phyloP scores from a whole-genome alignment of 2,329 filamentous ascomycete species.

The Neophaeococcomyces aloes region DNA sequence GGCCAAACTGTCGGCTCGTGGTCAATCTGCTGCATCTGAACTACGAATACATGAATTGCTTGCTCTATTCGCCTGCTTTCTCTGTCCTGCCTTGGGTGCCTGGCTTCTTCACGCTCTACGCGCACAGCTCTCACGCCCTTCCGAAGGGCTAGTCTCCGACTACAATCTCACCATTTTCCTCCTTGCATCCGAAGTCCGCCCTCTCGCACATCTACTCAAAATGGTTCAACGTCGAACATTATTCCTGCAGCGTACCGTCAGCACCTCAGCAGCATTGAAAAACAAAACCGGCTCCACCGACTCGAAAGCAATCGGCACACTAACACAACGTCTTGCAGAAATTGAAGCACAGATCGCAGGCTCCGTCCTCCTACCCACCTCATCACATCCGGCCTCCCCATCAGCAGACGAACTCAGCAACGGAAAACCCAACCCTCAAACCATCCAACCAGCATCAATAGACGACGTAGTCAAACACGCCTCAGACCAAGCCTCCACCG shows the following conservation, averaged over 20 bases:
- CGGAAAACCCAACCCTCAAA: slow-evolving; percentile 19
- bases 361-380: slow-evolving; percentile 15
- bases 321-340: slow-evolving; percentile 57
- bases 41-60: slow-evolving; percentile 64
- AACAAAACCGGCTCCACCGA: slow-evolving; percentile 27
- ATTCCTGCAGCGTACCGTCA: slow-evolving; percentile 65
- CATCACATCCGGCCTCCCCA: slow-evolving; percentile 20
- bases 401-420: slow-evolving; percentile 11
- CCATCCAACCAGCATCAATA: slow-evolving; percentile 31
- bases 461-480: slow-evolving; percentile 27
- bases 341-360: slow-evolving; percentile 52
- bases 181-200: slow-evolving; percentile 73
- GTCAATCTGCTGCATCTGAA: slow-evolving; percentile 42
- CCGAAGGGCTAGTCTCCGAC: slow-evolving; percentile 79
- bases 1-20: slow-evolving; percentile 6
- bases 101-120: slow-evolving; percentile 75
- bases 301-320: slow-evolving; percentile 36
- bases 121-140: slow-evolving; percentile 67
- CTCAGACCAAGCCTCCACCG: slow-evolving; percentile 33
- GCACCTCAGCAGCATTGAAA: slow-evolving; percentile 40
- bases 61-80: slow-evolving; percentile 67
- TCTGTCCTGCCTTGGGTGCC: slow-evolving; percentile 67
- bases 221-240: slow-evolving; percentile 69
- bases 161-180: slow-evolving; percentile 90
- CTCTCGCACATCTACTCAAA: slow-evolving; percentile 69